Percentiles rank a stretch among this genome's conserved stretches.
These are phyloP conservation scores for Colletotrichum truncatum DNA, from an alignment of 2,329 filamentous ascomycete genomes.

Conservation along the genomic window DNA sequence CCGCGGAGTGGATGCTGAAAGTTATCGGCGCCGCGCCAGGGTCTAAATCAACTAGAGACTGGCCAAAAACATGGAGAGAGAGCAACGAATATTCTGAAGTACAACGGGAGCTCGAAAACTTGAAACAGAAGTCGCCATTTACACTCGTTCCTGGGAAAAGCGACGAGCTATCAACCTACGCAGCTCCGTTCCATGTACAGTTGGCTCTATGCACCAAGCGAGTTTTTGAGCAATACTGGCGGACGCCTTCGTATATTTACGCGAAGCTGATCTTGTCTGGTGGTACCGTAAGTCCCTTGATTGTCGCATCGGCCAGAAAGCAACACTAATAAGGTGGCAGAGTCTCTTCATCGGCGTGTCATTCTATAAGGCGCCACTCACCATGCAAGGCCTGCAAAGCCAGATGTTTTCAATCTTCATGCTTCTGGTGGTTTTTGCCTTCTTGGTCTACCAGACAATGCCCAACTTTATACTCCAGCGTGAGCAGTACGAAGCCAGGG, in stretches of 20 bases:
- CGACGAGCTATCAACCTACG: conserved; percentile 64
- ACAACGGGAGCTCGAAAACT: conserved; percentile 40
- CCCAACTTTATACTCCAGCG: conserved; percentile 73
- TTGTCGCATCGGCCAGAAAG: background rate
- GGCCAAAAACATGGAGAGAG: conserved; percentile 42
- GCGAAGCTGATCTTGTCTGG: conserved; percentile 70
- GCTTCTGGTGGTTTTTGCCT: conserved; percentile 71
- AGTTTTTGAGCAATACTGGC: conserved; percentile 82
- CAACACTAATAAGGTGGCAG: background rate
- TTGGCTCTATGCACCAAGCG: conserved; percentile 67
- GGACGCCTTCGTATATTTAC: conserved; percentile 79
- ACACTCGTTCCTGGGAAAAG: background rate
- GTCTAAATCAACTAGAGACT: conserved; percentile 51
- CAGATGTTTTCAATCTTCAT: conserved; percentile 74
- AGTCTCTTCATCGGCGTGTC: conserved; percentile 73
- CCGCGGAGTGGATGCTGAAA: conserved; percentile 71
- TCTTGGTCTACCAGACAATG: conserved; percentile 69
- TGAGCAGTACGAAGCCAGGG: conserved; percentile 72
- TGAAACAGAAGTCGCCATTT: conserved; percentile 30
- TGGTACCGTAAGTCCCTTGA: conserved; percentile 36
- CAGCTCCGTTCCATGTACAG: conserved; percentile 71
- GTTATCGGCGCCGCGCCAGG: conserved; percentile 50
- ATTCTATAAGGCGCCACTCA: conserved; percentile 65
- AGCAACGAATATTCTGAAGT: conserved; percentile 41
- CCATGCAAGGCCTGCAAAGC: conserved; percentile 71